Base-by-base conservation (phyloP, 1,139 yeast species). In the Protomyces macrosporus region DNA sequence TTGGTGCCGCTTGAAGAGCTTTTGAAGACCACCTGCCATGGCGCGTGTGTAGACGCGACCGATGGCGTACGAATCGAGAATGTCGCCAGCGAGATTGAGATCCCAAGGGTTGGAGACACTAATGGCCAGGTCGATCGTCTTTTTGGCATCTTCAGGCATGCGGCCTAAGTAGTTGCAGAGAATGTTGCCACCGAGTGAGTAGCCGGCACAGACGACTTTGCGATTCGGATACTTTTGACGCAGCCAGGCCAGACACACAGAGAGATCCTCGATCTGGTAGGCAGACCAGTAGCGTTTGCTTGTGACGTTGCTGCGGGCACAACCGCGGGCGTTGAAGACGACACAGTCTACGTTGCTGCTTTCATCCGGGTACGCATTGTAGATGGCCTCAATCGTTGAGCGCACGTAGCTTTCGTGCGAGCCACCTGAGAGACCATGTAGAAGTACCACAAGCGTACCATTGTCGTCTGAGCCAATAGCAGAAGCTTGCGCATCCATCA, bases 391-490 rank as follows among this genome's bases (percentile, higher is more conserved):
- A 52, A 75, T 69, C 7, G 73, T 70, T 66, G 91, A 85, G 66
- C 96, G 82, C 65, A 90, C 87, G 70, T 90, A 84, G 1, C 93
- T 84, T 72, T 91, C 97, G 70, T 90, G 95, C 30, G 96, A 87
- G 0, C 97, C 97, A 30, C 97, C 97, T 4, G 90, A 91, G 50
- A 91, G 81, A 0, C 97, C 98, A 72, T 91, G 97, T 59, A 86
- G 76, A 4, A 87, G 79, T 34, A 90, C 81, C 40, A 88, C 81
- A 63, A 90, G 76, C 1, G 97, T 96, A 63, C 78, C 81, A 4
- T 76, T 74, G 36, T 77, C 78, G 3, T 74, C 71, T 36, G 73
- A 72, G 1, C 72, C 72, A 0, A 53, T 50, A 3, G 70, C 39
- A 70, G 70, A 42, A 72, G 74, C 16, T 71, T 85, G 90, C 5